Percentiles rank a stretch among this genome's conserved stretches.
phyloP scores from a whole-genome alignment of 805 yeast species.

The Candida michaelii region DNA sequence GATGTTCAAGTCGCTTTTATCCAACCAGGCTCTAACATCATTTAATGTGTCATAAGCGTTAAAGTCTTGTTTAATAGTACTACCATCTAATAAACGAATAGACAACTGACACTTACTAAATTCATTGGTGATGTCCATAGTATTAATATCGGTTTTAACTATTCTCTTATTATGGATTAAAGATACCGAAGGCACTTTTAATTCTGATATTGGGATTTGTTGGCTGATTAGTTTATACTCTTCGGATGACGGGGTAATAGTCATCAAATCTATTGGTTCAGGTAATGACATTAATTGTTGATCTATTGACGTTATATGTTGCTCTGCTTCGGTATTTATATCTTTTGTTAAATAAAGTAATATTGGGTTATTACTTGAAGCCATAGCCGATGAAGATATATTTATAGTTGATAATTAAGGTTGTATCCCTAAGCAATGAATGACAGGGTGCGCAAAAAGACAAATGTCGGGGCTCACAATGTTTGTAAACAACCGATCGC shows the following conservation, averaged over 20 bases:
- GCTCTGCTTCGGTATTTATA: not conserved
- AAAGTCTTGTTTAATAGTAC: constrained; percentile 54
- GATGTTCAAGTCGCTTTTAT: constrained; percentile 25
- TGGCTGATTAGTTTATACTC: not conserved
- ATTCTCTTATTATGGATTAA: not conserved
- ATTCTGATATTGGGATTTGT: constrained; percentile 1
- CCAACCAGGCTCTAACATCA: constrained; percentile 64
- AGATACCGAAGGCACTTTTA: not conserved
- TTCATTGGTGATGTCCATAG: not conserved
- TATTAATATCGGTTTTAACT: not conserved
- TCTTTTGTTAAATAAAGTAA: not conserved
- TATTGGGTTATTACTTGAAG: not conserved
- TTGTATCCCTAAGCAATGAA: constrained; percentile 3
- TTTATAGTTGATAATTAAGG: not conserved
- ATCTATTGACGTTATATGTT: not conserved
- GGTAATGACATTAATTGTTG: not conserved
- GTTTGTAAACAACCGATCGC: constrained; percentile 1
- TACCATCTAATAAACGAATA: constrained; percentile 70
- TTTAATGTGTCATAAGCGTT: constrained; percentile 43
- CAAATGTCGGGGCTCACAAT: not conserved
- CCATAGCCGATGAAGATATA: too few relatives aligned
- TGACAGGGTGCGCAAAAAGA: constrained; percentile 1
- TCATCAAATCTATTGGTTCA: not conserved
- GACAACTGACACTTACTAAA: constrained; percentile 41
- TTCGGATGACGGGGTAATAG: not conserved